Evolutionary conservation across 2,329 filamentous ascomycete species (phyloP).

Genomic region (Talaromyces sp.): DNA sequence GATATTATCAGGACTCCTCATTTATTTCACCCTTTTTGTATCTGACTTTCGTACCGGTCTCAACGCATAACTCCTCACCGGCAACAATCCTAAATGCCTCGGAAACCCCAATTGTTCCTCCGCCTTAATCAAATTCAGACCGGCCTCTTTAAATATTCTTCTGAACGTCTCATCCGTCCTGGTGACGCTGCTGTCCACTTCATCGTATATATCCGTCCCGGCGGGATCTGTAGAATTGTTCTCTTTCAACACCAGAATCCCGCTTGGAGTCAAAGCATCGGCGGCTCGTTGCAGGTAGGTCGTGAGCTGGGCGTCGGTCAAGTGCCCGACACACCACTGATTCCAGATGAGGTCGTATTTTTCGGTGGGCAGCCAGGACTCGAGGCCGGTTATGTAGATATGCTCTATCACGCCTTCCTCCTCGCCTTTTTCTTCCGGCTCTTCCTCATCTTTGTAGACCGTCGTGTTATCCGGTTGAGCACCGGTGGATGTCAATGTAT

Average conservation of each 20-base stretch:
- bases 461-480: no score
- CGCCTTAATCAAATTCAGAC: conserved; percentile 62
- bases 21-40: not conserved
- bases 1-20: not conserved
- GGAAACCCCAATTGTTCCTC: conserved; percentile 72
- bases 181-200: conserved; percentile 72
- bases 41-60: conserved; percentile 42
- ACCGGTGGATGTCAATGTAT: not conserved
- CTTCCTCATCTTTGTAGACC: not conserved
- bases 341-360: conserved; percentile 80
- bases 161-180: conserved; percentile 70
- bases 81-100: conserved; percentile 58
- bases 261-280: conserved; percentile 41
- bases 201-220: conserved; percentile 67
- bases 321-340: conserved; percentile 84
- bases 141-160: conserved; percentile 64
- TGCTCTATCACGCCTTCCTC: conserved; percentile 53
- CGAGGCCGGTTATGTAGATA: conserved; percentile 69
- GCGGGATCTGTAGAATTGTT: conserved; percentile 59
- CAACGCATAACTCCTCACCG: conserved; percentile 75
- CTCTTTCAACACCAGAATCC: conserved; percentile 71
- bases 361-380: conserved; percentile 60
- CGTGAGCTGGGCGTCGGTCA: conserved; percentile 70
- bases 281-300: conserved; percentile 63
- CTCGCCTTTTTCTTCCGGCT: not conserved